Conservation (phyloP, 1,284 basidiomycete species). For the Sporisorium sorghi region DNA sequence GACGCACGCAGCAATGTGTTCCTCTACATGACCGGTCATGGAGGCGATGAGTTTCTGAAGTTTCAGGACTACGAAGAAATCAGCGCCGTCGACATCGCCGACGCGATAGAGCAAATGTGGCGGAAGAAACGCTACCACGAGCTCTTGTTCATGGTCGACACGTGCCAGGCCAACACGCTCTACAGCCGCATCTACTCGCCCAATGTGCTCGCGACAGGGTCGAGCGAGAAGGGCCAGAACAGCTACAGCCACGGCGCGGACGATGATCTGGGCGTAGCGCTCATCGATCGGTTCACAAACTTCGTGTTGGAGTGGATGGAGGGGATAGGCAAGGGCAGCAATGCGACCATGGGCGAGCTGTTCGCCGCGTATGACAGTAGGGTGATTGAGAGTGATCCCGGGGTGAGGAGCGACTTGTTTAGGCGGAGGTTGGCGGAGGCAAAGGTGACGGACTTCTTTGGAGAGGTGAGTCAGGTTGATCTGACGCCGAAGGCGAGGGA, state of each 20-base stretch:
- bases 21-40: conserved; percentile 97
- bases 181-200: conserved; percentile 94
- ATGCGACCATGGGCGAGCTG: conserved; percentile 85
- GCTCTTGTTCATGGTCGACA: conserved; percentile 98
- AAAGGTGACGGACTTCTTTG: conserved; percentile 93
- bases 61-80: conserved; percentile 99
- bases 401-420: conserved; percentile 87
- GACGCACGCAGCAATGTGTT: conserved; percentile 95
- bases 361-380: conserved; percentile 82
- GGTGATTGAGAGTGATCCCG: conserved; percentile 84
- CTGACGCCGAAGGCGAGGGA: conserved; percentile 55
- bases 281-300: conserved; percentile 95
- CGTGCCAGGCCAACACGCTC: conserved; percentile 97
- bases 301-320: conserved; percentile 92
- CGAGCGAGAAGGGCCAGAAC: conserved; percentile 86
- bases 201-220: conserved; percentile 93
- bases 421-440: conserved; percentile 77
- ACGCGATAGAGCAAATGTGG: conserved; percentile 98
- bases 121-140: conserved; percentile 94
- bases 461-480: conserved; percentile 87
- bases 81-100: conserved; percentile 88
- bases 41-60: conserved; percentile 97
- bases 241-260: conserved; percentile 97
- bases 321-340: conserved; percentile 87
- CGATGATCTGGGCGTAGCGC: conserved; percentile 90